Conservation (phyloP, 768 basidiomycete species). For the Serendipita vermifera region DNA sequence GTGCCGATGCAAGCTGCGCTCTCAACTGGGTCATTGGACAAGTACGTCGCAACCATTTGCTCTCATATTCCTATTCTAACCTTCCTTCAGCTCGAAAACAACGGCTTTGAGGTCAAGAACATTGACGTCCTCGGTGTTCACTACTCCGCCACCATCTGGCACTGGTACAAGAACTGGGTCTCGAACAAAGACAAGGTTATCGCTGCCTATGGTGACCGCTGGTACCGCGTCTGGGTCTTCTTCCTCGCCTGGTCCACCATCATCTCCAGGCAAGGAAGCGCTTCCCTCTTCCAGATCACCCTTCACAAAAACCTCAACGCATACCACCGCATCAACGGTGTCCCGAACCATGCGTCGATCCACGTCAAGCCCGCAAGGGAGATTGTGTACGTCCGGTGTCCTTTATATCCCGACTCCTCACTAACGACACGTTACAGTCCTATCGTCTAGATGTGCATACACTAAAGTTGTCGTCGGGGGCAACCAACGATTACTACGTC, state of each 20-base stretch:
- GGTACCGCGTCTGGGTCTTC: slow-evolving; percentile 94
- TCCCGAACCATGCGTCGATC: slow-evolving; percentile 44
- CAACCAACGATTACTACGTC: no score
- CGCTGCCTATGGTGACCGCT: slow-evolving; percentile 81
- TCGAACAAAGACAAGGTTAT: slow-evolving; percentile 81
- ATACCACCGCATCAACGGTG: slow-evolving; percentile 80
- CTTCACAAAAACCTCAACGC: slow-evolving; percentile 97
- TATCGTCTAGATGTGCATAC: slow-evolving; percentile 4
- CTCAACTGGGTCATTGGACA: slow-evolving; percentile 87
- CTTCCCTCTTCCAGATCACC: slow-evolving; percentile 93
- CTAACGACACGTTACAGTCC: neutral
- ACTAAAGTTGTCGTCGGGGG: no score
- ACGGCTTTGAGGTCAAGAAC: slow-evolving; percentile 94
- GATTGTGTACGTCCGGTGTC: neutral
- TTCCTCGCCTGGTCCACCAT: slow-evolving; percentile 94
- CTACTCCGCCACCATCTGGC: slow-evolving; percentile 79
- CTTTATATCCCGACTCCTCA: no score
- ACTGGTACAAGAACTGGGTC: slow-evolving; percentile 98
- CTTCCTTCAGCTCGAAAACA: slow-evolving; percentile 42
- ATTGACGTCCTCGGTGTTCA: slow-evolving; percentile 96
- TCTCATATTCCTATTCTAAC: neutral
- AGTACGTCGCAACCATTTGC: slow-evolving; percentile 27
- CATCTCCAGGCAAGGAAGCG: slow-evolving; percentile 70
- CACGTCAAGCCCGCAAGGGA: neutral
- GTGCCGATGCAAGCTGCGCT: slow-evolving; percentile 91